Conservation (phyloP, 441 rosid species). For the Eutrema salsugineum region DNA sequence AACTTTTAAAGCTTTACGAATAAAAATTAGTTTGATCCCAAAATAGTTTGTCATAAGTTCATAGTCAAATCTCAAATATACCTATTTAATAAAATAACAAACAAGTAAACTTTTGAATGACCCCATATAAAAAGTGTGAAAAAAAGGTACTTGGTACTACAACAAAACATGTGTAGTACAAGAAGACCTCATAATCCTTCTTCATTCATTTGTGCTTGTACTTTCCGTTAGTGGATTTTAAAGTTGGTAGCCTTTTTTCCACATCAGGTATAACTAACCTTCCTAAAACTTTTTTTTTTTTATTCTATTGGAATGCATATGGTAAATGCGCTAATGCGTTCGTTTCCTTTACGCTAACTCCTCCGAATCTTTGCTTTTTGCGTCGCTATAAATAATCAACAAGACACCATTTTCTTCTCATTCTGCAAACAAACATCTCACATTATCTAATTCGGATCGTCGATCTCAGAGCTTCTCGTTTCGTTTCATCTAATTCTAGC, state of each 20-base stretch:
- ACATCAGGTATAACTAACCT: constrained; percentile 25
- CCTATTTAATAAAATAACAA: background rate
- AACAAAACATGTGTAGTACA: constrained; percentile 28
- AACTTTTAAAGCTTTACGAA: background rate
- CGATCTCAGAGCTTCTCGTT: constrained; percentile 1
- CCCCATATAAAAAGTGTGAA: background rate
- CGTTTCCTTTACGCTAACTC: constrained; percentile 38
- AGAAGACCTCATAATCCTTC: background rate
- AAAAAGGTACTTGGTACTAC: constrained; percentile 9
- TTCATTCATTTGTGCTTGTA: background rate
- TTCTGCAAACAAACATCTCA: constrained; percentile 1
- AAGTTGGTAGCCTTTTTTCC: constrained; percentile 7
- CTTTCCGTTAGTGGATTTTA: constrained; percentile 12
- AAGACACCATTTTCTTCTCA: constrained; percentile 13
- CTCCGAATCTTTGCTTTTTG: constrained; percentile 24
- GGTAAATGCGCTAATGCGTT: background rate
- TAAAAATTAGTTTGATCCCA: background rate
- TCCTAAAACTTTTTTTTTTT: constrained; percentile 16
- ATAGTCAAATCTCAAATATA: background rate
- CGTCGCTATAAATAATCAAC: constrained; percentile 19
- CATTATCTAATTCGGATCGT: background rate
- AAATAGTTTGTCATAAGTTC: background rate
- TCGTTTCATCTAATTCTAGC: constrained; percentile 10
- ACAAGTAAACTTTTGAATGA: background rate
- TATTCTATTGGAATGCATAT: constrained; percentile 19